phyloP scores from a whole-genome alignment of 768 basidiomycete genomes.

The Boletellus sp. region DNA sequence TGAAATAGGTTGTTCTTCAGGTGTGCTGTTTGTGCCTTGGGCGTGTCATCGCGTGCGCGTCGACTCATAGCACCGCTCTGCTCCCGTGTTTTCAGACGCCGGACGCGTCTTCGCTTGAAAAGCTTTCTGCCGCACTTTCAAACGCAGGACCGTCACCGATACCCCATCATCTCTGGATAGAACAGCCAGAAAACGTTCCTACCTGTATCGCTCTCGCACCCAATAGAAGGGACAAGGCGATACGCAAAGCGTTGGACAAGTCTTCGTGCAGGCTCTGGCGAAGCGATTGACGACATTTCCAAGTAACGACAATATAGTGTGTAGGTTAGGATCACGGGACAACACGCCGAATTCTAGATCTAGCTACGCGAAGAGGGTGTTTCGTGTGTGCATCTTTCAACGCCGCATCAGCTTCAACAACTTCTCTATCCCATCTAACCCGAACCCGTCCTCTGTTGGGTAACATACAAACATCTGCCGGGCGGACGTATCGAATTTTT shows the following conservation, averaged over 20 bases:
- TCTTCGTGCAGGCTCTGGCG: conserved; percentile 38
- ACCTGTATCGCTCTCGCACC: conserved; percentile 44
- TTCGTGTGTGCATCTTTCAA: not conserved
- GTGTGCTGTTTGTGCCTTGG: conserved; percentile 14
- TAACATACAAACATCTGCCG: conserved; percentile 51
- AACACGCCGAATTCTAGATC: not conserved
- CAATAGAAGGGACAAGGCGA: conserved; percentile 34
- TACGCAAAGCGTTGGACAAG: conserved; percentile 43
- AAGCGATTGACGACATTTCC: conserved; percentile 7
- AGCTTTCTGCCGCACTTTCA: conserved; percentile 30
- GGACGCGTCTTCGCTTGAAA: conserved; percentile 30
- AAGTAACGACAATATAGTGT: not conserved
- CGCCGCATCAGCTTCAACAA: conserved; percentile 37
- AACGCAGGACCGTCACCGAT: conserved; percentile 23
- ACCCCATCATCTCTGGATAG: conserved; percentile 40
- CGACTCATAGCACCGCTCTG: too few relatives aligned
- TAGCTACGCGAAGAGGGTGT: not conserved
- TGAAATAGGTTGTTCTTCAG: conserved; percentile 39
- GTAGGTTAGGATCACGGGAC: not conserved
- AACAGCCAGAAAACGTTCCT: conserved; percentile 41
- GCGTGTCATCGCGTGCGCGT: not conserved
- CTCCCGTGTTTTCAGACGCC: conserved; percentile 25
- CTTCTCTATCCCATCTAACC: conserved; percentile 42
- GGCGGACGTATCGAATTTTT: conserved; percentile 43
- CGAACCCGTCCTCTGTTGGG: conserved; percentile 43